Conservation (phyloP, 2,329 filamentous ascomycete genomes). For the Emydomyces testavorans region DNA sequence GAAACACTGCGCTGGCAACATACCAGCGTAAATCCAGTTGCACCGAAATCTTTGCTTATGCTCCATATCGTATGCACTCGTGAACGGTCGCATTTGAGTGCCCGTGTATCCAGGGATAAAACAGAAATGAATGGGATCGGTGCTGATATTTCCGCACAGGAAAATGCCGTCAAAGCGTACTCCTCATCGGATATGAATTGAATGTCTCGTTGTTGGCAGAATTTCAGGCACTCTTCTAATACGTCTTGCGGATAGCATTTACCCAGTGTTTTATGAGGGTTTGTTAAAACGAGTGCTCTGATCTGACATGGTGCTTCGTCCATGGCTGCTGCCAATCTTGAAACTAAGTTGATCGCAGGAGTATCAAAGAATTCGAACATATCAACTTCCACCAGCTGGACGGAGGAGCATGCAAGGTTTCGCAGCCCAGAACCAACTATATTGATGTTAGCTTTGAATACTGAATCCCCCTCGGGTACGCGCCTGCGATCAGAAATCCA, state of each 20-base stretch:
- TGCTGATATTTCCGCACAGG: slow-evolving; percentile 14
- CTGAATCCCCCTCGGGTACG: slow-evolving; percentile 24
- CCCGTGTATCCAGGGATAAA: slow-evolving; percentile 14
- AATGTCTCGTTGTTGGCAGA: slow-evolving; percentile 19
- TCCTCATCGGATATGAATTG: slow-evolving; percentile 24
- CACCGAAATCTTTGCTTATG: slow-evolving; percentile 19
- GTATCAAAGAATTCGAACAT: slow-evolving; percentile 14
- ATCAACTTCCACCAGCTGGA: slow-evolving; percentile 18
- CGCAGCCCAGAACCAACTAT: slow-evolving; percentile 20
- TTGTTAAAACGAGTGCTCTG: slow-evolving; percentile 20
- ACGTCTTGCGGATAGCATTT: slow-evolving; percentile 19
- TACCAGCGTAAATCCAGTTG: slow-evolving; percentile 18
- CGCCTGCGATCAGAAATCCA: slow-evolving; percentile 23
- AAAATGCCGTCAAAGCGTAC: slow-evolving; percentile 19
- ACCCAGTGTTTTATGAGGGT: slow-evolving; percentile 23
- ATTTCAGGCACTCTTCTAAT: slow-evolving; percentile 18
- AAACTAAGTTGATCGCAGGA: slow-evolving; percentile 16
- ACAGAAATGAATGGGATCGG: slow-evolving; percentile 16
- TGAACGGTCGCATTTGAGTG: slow-evolving; percentile 16
- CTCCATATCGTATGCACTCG: slow-evolving; percentile 20
- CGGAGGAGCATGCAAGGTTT: slow-evolving; percentile 14
- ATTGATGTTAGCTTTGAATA: slow-evolving; percentile 1
- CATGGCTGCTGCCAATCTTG: slow-evolving; percentile 15
- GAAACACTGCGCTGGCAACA: background rate
- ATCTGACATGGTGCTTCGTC: slow-evolving; percentile 15